These are phyloP conservation scores for Hanseniaspora pseudoguilliermondii DNA, from an alignment of 805 yeast species.

Conservation along the genomic window DNA sequence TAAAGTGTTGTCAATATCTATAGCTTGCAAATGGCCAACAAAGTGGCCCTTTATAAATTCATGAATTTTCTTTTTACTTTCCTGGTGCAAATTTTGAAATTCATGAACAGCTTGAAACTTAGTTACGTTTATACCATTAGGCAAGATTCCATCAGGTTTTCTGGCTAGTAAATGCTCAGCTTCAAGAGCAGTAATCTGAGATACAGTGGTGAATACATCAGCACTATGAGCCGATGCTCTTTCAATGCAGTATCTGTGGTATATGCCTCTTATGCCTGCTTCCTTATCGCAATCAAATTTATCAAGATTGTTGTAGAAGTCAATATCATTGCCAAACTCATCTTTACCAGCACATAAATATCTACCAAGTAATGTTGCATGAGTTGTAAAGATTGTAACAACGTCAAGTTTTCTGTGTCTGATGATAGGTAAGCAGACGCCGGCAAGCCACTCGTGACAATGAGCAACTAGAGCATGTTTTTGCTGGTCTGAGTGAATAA, in stretches of 20 bases:
- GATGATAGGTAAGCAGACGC: conserved; percentile 86
- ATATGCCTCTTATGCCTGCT: conserved; percentile 95
- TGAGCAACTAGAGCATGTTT: conserved; percentile 86
- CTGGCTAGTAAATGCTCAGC: conserved; percentile 84
- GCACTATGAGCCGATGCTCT: conserved; percentile 92
- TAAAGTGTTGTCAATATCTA: conserved; percentile 83
- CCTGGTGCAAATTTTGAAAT: conserved; percentile 90
- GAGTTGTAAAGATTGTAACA: conserved; percentile 92
- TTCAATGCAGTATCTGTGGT: conserved; percentile 93
- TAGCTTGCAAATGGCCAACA: conserved; percentile 81
- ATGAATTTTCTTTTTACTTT: conserved; percentile 79
- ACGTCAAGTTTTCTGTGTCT: conserved; percentile 84
- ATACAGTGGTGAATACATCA: conserved; percentile 94
- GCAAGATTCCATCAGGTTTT: conserved; percentile 95
- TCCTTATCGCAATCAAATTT: conserved; percentile 91
- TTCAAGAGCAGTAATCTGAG: conserved; percentile 94
- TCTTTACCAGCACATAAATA: conserved; percentile 94
- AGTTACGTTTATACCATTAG: conserved; percentile 90
- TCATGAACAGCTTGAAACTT: conserved; percentile 96
- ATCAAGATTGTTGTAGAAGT: conserved; percentile 82
- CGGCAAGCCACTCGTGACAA: conserved; percentile 97
- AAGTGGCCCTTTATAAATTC: conserved; percentile 95
- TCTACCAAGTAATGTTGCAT: conserved; percentile 89
- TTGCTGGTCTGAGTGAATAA: conserved; percentile 59
- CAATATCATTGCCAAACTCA: conserved; percentile 92